These are phyloP conservation scores for Mycena crocata DNA, from an alignment of 768 basidiomycete genomes.

Conservation along the genomic window DNA sequence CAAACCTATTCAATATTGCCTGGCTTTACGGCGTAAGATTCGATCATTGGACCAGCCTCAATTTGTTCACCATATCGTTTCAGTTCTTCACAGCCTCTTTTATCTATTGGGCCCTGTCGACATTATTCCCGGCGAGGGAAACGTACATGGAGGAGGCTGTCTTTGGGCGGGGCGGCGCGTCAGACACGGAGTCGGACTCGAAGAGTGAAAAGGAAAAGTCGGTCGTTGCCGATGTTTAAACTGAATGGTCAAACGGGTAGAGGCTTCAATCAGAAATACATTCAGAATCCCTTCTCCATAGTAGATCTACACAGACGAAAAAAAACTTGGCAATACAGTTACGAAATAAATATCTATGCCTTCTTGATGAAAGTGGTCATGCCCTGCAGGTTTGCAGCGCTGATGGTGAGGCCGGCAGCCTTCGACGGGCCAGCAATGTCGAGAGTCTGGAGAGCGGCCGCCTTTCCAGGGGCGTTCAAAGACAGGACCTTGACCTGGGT, in stretches of 20 bases:
- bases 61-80: slow-evolving; percentile 1
- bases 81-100: slow-evolving; percentile 53
- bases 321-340: slow-evolving; percentile 10
- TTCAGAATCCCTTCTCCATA: slow-evolving; percentile 23
- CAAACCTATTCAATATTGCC: slow-evolving; percentile 73
- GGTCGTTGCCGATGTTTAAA: slow-evolving; percentile 1
- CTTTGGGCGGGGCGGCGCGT: slow-evolving; percentile 26
- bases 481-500: slow-evolving; percentile 42
- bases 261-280: slow-evolving; percentile 22
- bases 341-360: not conserved
- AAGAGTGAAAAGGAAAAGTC: slow-evolving; percentile 13
- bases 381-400: slow-evolving; percentile 32
- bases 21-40: slow-evolving; percentile 80
- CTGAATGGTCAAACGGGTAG: not conserved
- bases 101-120: slow-evolving; percentile 53
- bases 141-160: slow-evolving; percentile 53
- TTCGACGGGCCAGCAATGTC: slow-evolving; percentile 38
- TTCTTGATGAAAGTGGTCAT: slow-evolving; percentile 39
- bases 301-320: slow-evolving; percentile 11
- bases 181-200: slow-evolving; percentile 11
- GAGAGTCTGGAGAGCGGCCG: slow-evolving; percentile 39
- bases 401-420: slow-evolving; percentile 43
- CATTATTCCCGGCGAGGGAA: slow-evolving; percentile 53
- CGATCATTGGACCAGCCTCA: not conserved
- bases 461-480: slow-evolving; percentile 42